phyloP scores from a whole-genome alignment of 129 eudicot genomes.

The Flaveria brownii region DNA sequence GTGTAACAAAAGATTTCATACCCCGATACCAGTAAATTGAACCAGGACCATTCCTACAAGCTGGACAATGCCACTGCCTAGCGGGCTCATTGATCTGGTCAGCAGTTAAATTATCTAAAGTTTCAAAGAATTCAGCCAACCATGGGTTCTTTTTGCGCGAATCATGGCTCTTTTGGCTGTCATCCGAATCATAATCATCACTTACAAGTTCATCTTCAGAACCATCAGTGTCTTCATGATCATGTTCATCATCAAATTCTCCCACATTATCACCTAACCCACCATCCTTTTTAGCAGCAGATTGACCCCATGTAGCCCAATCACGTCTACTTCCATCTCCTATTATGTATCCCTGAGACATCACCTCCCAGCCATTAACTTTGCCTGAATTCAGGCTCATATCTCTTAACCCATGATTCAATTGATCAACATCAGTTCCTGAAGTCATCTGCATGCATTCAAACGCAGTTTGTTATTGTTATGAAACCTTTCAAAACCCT shows the following conservation, averaged over 20 bases:
- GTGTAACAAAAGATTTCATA: slow-evolving; percentile 65
- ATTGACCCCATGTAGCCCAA: slow-evolving; percentile 35
- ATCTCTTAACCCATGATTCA: slow-evolving; percentile 44
- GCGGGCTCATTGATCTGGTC: slow-evolving; percentile 62
- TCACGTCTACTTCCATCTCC: slow-evolving; percentile 38
- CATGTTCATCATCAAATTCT: slow-evolving; percentile 28
- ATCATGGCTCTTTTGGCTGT: slow-evolving; percentile 61
- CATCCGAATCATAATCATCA: slow-evolving; percentile 76
- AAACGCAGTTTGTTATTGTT: not conserved
- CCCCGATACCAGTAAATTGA: slow-evolving; percentile 89
- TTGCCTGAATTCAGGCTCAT: slow-evolving; percentile 40
- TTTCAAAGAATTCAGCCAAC: slow-evolving; percentile 55
- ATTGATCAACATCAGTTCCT: slow-evolving; percentile 40
- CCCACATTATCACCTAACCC: not conserved
- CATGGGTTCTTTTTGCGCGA: slow-evolving; percentile 59
- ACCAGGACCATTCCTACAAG: slow-evolving; percentile 89
- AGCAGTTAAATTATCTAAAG: slow-evolving; percentile 48
- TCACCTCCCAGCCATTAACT: slow-evolving; percentile 62
- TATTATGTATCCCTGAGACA: slow-evolving; percentile 40
- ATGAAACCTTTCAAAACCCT: not conserved
- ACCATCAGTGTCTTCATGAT: slow-evolving; percentile 38
- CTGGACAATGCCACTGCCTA: slow-evolving; percentile 96
- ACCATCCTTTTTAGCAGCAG: slow-evolving; percentile 1
- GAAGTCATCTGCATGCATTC: slow-evolving; percentile 46
- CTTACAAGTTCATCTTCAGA: slow-evolving; percentile 64